phyloP scores from a whole-genome alignment of 768 basidiomycete genomes.

The Phallus indusiatus region DNA sequence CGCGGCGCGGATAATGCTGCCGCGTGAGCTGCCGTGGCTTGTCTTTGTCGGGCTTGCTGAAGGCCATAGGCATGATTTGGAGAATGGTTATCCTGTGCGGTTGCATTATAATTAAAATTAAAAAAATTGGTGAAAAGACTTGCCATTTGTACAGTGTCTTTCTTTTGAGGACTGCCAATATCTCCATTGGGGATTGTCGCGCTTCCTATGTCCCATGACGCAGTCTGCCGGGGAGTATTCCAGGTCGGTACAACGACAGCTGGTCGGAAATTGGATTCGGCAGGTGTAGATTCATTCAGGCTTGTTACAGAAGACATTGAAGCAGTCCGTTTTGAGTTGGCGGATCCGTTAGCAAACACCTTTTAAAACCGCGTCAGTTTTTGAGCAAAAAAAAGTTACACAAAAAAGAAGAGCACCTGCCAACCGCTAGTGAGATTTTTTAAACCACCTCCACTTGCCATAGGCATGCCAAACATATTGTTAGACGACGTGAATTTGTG shows the following conservation, averaged over 20 bases:
- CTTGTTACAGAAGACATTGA: conserved; percentile 54
- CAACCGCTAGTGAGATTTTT: conserved; percentile 53
- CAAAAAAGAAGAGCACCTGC: conserved; percentile 38
- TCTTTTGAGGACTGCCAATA: conserved; percentile 36
- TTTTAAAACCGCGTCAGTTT: conserved; percentile 17
- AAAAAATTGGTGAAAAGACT: conserved; percentile 15
- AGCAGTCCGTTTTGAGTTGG: conserved; percentile 46
- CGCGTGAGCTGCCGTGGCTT: conserved; percentile 28
- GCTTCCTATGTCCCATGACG: conserved; percentile 41
- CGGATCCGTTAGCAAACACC: conserved; percentile 50
- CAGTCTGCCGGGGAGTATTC: conserved; percentile 39
- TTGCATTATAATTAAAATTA: background rate
- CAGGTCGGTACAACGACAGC: conserved; percentile 40
- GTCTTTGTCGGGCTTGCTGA: conserved; percentile 39
- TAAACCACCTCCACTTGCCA: conserved; percentile 36
- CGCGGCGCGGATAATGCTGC: conserved; percentile 30
- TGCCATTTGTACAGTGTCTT: conserved; percentile 41
- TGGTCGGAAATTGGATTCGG: conserved; percentile 38
- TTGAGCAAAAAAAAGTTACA: conserved; percentile 10
- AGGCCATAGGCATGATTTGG: conserved; percentile 26
- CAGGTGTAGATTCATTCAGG: conserved; percentile 21
- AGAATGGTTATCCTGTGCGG: conserved; percentile 30
- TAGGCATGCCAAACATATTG: conserved; percentile 46
- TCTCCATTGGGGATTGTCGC: conserved; percentile 23
- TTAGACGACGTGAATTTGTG: conserved; percentile 36